Conservation (phyloP, 2,329 filamentous ascomycete genomes). For the Didymella sp. region DNA sequence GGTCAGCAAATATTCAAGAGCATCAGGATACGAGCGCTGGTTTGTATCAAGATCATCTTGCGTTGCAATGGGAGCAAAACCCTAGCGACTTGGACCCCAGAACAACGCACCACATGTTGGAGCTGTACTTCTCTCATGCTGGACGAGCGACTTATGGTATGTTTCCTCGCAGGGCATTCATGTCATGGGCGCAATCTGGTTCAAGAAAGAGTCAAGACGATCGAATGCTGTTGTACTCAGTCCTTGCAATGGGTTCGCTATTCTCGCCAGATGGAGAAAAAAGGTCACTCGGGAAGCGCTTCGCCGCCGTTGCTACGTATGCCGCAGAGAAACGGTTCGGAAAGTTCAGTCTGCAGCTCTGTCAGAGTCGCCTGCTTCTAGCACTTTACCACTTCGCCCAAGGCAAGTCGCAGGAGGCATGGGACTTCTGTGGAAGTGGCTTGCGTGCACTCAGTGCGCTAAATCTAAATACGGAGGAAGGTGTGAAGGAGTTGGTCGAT, state of each 20-base stretch:
- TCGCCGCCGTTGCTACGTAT: conserved; percentile 64
- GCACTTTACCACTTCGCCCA: conserved; percentile 70
- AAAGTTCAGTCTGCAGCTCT: conserved; percentile 66
- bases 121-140: conserved; percentile 64
- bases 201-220: conserved; percentile 61
- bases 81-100: conserved; percentile 61
- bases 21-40: conserved; percentile 39
- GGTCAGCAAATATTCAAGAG: conserved; percentile 37
- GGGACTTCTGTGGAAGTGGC: conserved; percentile 69
- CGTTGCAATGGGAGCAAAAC: conserved; percentile 58
- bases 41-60: conserved; percentile 44
- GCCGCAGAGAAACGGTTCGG: conserved; percentile 61
- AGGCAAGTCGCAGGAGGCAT: conserved; percentile 65
- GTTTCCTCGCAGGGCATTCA: conserved; percentile 62
- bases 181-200: conserved; percentile 60
- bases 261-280: conserved; percentile 60
- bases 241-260: conserved; percentile 64
- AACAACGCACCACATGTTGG: conserved; percentile 59
- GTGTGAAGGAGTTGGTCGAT: conserved; percentile 52
- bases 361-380: conserved; percentile 71
- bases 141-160: conserved; percentile 63
- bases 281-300: conserved; percentile 55
- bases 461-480: conserved; percentile 68
- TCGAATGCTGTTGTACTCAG: conserved; percentile 66
- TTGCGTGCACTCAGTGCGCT: conserved; percentile 66